Evolutionary conservation across 495 filamentous ascomycete species (phyloP).

Genomic region (Podospora sp.): DNA sequence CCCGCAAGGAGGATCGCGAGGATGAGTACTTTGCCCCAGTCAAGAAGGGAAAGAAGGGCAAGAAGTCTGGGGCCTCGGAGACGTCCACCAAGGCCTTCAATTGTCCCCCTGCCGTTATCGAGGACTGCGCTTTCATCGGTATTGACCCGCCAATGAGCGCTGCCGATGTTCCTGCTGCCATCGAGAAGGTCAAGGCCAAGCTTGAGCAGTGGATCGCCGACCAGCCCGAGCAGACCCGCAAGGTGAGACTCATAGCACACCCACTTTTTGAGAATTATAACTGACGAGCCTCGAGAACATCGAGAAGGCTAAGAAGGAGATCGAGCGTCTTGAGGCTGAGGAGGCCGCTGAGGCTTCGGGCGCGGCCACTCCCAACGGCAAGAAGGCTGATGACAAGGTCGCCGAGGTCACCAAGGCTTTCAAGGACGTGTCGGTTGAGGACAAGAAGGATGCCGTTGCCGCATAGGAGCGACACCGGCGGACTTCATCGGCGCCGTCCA

Average conservation of each 20-base stretch:
- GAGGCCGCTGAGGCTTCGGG: constrained; percentile 45
- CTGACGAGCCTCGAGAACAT: constrained; percentile 66
- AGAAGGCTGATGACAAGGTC: constrained; percentile 44
- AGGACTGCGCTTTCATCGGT: constrained; percentile 80
- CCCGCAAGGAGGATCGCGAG: constrained; percentile 81
- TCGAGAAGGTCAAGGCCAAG: constrained; percentile 91
- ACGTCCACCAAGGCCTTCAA: constrained; percentile 70
- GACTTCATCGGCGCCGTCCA: background rate
- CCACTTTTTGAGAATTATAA: background rate
- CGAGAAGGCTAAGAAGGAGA: constrained; percentile 68
- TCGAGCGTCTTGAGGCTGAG: constrained; percentile 62
- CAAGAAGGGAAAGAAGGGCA: constrained; percentile 92
- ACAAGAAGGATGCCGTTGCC: constrained; percentile 55
- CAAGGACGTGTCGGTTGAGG: constrained; percentile 70
- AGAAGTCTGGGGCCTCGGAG: constrained; percentile 55
- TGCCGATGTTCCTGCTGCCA: constrained; percentile 70
- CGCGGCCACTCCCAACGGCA: constrained; percentile 42
- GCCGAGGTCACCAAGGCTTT: constrained; percentile 59
- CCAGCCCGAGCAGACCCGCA: constrained; percentile 86
- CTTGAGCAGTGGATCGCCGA: constrained; percentile 90
- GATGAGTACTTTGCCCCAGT: constrained; percentile 84
- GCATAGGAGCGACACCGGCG: constrained; percentile 18
- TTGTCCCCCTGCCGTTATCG: constrained; percentile 84
- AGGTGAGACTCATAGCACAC: constrained; percentile 60
- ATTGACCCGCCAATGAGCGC: constrained; percentile 86